Evolutionary conservation across 768 basidiomycete species (phyloP), one percentile per base, ranked within the genome.

Genomic region (Cystofilobasidium ferigula): DNA sequence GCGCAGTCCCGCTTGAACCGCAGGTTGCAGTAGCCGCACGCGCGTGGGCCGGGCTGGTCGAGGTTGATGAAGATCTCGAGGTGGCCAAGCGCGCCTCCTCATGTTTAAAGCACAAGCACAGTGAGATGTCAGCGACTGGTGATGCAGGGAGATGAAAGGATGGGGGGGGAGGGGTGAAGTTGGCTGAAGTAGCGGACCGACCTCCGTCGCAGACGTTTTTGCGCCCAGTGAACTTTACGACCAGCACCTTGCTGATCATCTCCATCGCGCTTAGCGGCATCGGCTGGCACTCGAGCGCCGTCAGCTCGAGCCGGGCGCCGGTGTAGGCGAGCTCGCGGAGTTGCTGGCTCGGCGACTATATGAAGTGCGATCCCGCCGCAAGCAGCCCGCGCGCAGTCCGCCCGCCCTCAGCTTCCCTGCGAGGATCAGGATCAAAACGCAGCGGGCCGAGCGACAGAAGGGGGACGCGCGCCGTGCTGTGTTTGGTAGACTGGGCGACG

Each of bases 51-150:
- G 24, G 61, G 61, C 57, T 68, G 67, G 20, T 68, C 92, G 74
- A 99, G 76, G 79, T 98, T 98, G 76, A 99, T 91, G 73, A 83
- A 98, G 68, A 98, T 85, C 80, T 91, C 93, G 7, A 95, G 95
- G 75, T 99, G 95, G 28, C 95, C 95, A 34, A 99, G 82, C 48
- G 95, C 83, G 14, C 94, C 95, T 74, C 85, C 86, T 77, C 94
- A 94, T 98, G 74, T 0, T 32, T 0, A 7, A 30, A 20, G 26
- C 20, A 32, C 9, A 24, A 22, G 2, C 18, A 2, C 47, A 8
- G 16, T 51, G 35, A 16, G 32, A 22, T 13, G 7, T 34, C 12
- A 36, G 26, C 30, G 22, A 26, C 13, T 64, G 16, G 13, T 48
- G 9, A 22, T 18, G 9, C 24, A 7, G n/a, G 1, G 6, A 16